Evolutionary conservation across 371 early-diverging fungal species (phyloP), one percentile per base, ranked within the genome.

Genomic region (Sporodiniella umbellata): DNA sequence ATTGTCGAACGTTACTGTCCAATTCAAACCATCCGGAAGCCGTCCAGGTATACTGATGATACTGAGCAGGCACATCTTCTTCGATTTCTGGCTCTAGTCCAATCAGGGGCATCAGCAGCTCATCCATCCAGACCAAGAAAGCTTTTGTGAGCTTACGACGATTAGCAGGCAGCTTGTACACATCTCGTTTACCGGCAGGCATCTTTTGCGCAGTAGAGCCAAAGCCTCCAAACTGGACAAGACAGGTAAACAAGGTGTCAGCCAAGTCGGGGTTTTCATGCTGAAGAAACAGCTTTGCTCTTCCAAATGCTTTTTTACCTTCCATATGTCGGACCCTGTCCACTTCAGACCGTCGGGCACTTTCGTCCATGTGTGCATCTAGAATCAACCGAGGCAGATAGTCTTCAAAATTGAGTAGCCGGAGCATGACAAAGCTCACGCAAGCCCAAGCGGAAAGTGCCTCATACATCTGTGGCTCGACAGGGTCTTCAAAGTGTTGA

Each of bases 91-190:
- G 57, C 10, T 52, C 55, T 22, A 72, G 39, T 12, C 73, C 77
- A n/a, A 76, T 58, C 17, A 66, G 43, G 0, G 67, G 66, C 39
- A 51, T 48, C 11, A 73, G 72, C 2, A 73, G 28, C 24, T 73
- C 72, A 48, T 78, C 74, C 61, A 78, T 64, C 78, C 78, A 78
- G 42, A 68, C 64, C 26, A 73, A 33, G 40, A 65, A 64, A 4
- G 54, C 51, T 15, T 52, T 61, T 2, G 64, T 68, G 10, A 74
- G 46, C 26, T 74, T 70, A 2, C 75, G 54, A 30, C 75, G 53
- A 22, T 65, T 66, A 6, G 66, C 66, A 24, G 70, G 70, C 28
- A 58, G 42, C 0, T 54, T 54, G 21, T 57, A 54, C 8, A 59
- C 64, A 30, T 66, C 67, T 17, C 68, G 68, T 51, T 47, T 35